These are phyloP conservation scores for Blepharisma japonicum DNA, from an alignment of 73 alveolate genomes.

Conservation along the genomic window DNA sequence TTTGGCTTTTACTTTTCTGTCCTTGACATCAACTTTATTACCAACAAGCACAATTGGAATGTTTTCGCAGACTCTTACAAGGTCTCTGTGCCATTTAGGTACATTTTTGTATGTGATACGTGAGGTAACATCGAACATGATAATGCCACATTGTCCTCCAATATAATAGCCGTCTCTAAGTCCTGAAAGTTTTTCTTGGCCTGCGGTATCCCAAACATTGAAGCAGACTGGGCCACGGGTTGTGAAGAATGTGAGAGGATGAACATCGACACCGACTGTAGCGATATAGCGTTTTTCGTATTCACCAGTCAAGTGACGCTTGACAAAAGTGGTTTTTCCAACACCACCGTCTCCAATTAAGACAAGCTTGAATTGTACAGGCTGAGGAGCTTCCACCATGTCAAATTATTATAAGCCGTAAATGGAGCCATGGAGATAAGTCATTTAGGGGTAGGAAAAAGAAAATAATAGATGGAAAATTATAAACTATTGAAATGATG, in stretches of 20 bases:
- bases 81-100: constrained; percentile 96
- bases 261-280: constrained; percentile 96
- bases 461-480: not conserved
- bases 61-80: constrained; percentile 86
- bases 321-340: constrained; percentile 91
- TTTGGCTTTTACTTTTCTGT: constrained; percentile 97
- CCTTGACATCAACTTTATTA: constrained; percentile 97
- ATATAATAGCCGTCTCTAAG: constrained; percentile 92
- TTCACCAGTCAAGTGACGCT: constrained; percentile 88
- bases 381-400: constrained; percentile 30
- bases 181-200: constrained; percentile 87
- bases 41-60: constrained; percentile 89
- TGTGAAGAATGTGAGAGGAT: constrained; percentile 89
- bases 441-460: too few species aligned
- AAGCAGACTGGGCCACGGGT: constrained; percentile 74
- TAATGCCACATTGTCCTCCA: constrained; percentile 88
- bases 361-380: constrained; percentile 79
- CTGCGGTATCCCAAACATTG: constrained; percentile 94
- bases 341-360: constrained; percentile 91
- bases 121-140: constrained; percentile 98
- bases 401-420: not conserved
- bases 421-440: not conserved
- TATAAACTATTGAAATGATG: too few species aligned
- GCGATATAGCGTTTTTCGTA: constrained; percentile 88
- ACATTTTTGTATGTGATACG: constrained; percentile 97